Conservation (phyloP, 2,329 filamentous ascomycete genomes). For the Boeremia lycopersici region DNA sequence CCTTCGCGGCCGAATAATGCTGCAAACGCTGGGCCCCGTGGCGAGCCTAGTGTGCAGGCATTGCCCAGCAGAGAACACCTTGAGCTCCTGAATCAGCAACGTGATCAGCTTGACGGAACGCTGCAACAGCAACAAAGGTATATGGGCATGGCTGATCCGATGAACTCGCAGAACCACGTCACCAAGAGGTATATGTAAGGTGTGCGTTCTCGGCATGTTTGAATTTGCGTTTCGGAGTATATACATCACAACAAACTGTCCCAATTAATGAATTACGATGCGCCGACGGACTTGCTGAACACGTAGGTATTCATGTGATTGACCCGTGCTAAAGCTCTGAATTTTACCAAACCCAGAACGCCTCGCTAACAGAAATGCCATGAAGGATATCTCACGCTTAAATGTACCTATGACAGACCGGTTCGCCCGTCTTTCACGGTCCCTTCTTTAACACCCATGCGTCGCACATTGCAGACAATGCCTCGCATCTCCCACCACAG, state of each 20-base stretch:
- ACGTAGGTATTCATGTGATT: no score
- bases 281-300: no score
- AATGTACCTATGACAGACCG: background rate
- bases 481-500: constrained; percentile 46
- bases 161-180: background rate
- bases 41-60: background rate
- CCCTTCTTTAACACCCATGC: background rate
- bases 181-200: constrained; percentile 13
- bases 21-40: background rate
- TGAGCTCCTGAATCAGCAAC: constrained; percentile 12
- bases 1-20: background rate
- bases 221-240: background rate
- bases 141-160: background rate
- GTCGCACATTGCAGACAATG: constrained; percentile 52
- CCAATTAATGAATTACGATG: no score
- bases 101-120: constrained; percentile 34
- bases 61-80: background rate
- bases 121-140: constrained; percentile 17
- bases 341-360: constrained; percentile 2
- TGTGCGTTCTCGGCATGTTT: background rate
- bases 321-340: background rate
- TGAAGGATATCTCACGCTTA: constrained; percentile 5
- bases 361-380: constrained; percentile 14
- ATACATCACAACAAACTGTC: no score
- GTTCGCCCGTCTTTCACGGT: background rate